Percentiles rank a stretch among this genome's conserved stretches.
Evolutionary conservation across 192 early-diverging fungal species (phyloP).

Genomic region (Backusella luteola): DNA sequence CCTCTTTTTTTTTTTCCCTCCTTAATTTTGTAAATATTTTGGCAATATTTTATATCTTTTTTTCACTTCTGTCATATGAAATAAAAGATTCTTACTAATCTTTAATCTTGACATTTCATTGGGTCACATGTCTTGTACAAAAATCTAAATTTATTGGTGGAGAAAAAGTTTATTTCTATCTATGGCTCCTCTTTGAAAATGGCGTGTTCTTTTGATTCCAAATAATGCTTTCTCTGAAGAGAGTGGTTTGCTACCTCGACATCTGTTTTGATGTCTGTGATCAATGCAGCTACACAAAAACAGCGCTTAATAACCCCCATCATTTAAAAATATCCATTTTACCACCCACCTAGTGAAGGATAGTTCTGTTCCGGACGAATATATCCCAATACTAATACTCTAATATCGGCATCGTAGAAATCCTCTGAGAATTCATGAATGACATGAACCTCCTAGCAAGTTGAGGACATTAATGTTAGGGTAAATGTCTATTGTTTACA

Average conservation of each 20-base stretch:
- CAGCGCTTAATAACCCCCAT: not conserved
- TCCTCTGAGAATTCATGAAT: conserved; percentile 83
- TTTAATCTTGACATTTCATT: not conserved
- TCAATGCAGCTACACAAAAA: conserved; percentile 67
- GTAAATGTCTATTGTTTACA: no score
- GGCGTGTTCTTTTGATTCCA: conserved; percentile 10
- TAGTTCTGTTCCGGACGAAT: conserved; percentile 92
- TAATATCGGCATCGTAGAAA: conserved; percentile 87
- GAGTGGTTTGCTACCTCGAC: conserved; percentile 77
- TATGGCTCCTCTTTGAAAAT: not conserved
- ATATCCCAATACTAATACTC: conserved; percentile 84
- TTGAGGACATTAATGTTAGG: no score
- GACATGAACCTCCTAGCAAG: conserved; percentile 86
- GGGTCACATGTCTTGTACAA: not conserved
- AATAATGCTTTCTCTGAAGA: conserved; percentile 57
- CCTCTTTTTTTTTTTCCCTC: not conserved
- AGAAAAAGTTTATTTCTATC: not conserved
- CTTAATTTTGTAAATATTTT: conserved; percentile 6
- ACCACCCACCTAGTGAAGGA: conserved; percentile 62
- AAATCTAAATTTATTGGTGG: not conserved
- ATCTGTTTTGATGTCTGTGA: conserved; percentile 91
- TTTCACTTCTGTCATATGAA: not conserved
- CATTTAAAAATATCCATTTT: no score
- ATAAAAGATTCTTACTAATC: not conserved
- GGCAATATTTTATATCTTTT: not conserved